Base-by-base conservation (phyloP, 768 basidiomycete species). In the Amanita rubescens region DNA sequence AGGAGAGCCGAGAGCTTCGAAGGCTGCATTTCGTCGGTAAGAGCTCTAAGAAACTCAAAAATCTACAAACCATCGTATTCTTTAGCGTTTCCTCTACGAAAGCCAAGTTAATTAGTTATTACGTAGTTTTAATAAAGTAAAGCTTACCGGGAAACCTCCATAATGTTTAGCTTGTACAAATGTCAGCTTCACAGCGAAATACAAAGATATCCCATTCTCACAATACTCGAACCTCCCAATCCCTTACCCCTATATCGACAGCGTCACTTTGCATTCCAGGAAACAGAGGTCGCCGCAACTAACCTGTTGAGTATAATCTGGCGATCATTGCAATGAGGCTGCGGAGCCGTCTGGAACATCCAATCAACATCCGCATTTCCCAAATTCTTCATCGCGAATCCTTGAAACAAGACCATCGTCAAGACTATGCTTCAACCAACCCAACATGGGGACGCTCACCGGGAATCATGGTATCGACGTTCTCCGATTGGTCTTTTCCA, bases 401-500 rank as follows among this genome's bases (percentile, higher is more conserved):
- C 51, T 52, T 35, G 5, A 5, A 6, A 30, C 3, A 30, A 30
- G 19, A 10, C 0, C 11, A 10, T 20, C 17, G n/a, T 39, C 38
- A 39, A 39, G 4, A 17, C 1, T 6, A n/a, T 2, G 14, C 1
- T 19, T 19, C 9, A 5, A 14, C 4, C 37, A 2, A 35, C 14
- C 14, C 15, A 19, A 4, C 22, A 39, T 30, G 19, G 19, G 3
- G 32, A 17, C 7, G 15, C 34, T 20, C 8, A 54, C 53, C 53
- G 7, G 53, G 53, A 14, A 54, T 38, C 43, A 46, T 48, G 19
- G 38, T 25, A 45, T 39, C 44, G 34, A 48, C 20, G 35, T 54
- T 44, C n/a, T 9, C 47, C 8, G 46, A 39, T 22, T 45, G 43
- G 30, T 46, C 44, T 37, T 44, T 47, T 7, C 68, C 68, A 32